A percentile compares a stretch with the other conserved stretches of the same genome.
phyloP scores from a whole-genome alignment of 1,284 basidiomycete species.

The Leccinum subrobustum region DNA sequence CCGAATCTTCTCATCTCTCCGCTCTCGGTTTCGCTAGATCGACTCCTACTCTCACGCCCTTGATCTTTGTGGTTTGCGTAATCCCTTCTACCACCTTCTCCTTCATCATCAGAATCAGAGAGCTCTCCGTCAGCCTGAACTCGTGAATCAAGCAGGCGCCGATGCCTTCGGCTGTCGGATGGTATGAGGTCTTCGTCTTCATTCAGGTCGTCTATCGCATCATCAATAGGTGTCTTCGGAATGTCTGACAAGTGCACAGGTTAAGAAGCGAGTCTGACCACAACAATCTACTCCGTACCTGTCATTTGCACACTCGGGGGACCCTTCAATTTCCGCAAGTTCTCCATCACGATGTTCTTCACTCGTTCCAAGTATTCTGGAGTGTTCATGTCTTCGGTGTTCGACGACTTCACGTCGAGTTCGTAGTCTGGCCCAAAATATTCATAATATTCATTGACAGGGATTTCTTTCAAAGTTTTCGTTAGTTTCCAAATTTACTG shows the following conservation, averaged over 20 bases:
- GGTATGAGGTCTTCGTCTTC: constrained; percentile 81
- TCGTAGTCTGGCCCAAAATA: constrained; percentile 99
- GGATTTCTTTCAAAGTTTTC: constrained; percentile 67
- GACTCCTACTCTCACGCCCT: constrained; percentile 43
- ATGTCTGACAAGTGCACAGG: constrained; percentile 50
- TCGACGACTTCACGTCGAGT: constrained; percentile 94
- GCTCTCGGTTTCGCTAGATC: constrained; percentile 37
- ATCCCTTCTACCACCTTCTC: constrained; percentile 74
- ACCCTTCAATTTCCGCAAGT: constrained; percentile 79
- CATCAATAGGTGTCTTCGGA: constrained; percentile 78
- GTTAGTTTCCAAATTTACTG: constrained; percentile 7
- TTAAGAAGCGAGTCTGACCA: constrained; percentile 1
- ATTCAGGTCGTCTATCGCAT: constrained; percentile 72
- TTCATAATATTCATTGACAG: constrained; percentile 98
- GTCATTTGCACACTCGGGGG: constrained; percentile 91
- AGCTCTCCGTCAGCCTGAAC: constrained; percentile 79
- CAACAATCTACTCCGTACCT: constrained; percentile 44
- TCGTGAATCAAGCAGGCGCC: constrained; percentile 67
- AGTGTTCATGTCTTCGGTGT: constrained; percentile 96
- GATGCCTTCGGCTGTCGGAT: constrained; percentile 71
- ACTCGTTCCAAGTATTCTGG: constrained; percentile 92
- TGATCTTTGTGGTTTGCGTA: constrained; percentile 56
- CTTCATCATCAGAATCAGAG: constrained; percentile 86
- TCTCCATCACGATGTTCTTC: constrained; percentile 90
- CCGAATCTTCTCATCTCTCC: constrained; percentile 57